Conservation (phyloP, 805 yeast species). For the Nakazawaea ernobii region DNA sequence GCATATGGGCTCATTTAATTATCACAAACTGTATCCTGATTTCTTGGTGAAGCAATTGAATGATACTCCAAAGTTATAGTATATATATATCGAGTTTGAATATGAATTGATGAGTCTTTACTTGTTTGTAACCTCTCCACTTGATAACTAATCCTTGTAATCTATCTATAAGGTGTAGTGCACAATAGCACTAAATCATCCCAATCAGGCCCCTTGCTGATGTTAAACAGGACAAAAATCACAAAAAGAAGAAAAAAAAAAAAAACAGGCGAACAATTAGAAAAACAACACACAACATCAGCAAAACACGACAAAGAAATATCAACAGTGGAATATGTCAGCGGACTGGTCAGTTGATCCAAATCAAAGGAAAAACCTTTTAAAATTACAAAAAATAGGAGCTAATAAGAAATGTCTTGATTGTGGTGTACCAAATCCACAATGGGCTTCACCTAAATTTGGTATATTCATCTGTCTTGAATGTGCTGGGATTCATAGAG, state of each 20-base stretch:
- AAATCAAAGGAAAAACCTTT: constrained; percentile 75
- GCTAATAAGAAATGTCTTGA: constrained; percentile 88
- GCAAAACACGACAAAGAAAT: background rate
- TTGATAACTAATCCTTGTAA: background rate
- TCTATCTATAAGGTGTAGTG: background rate
- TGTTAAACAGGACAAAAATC: background rate
- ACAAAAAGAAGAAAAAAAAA: background rate
- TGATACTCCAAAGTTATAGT: constrained; percentile 6
- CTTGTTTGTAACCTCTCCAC: background rate
- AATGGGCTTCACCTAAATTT: constrained; percentile 98
- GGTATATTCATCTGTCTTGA: constrained; percentile 96
- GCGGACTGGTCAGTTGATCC: constrained; percentile 89
- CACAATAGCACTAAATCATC: background rate
- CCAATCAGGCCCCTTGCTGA: background rate
- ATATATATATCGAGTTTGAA: background rate
- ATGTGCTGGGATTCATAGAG: constrained; percentile 96
- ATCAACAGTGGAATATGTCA: constrained; percentile 27
- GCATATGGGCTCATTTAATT: constrained; percentile 57
- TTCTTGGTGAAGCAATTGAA: constrained; percentile 22
- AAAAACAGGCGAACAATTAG: background rate
- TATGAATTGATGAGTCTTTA: background rate
- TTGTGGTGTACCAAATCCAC: constrained; percentile 94
- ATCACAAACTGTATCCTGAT: constrained; percentile 35
- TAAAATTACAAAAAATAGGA: constrained; percentile 74
- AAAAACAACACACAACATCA: background rate